phyloP scores from a whole-genome alignment of 139 green algal species.

The Trebouxia sp. region DNA sequence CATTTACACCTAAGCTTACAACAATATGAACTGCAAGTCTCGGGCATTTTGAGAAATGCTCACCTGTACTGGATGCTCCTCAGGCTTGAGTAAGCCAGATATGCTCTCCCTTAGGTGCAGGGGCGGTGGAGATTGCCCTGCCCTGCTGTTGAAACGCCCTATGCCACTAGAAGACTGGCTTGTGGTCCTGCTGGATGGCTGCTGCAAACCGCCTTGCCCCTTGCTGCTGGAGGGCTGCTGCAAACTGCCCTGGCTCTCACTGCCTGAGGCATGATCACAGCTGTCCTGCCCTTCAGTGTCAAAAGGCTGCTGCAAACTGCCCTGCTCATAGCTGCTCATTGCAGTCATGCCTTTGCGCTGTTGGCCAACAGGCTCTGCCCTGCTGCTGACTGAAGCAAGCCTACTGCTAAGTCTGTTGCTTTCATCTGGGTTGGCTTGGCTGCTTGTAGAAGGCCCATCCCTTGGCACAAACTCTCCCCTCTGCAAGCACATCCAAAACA shows the following conservation, averaged over 20 bases:
- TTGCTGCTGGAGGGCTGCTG: background rate
- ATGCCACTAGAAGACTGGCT: background rate
- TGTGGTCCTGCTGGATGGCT: background rate
- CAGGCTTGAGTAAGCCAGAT: background rate
- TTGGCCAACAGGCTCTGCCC: background rate
- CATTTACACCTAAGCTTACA: no score
- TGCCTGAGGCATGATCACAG: background rate
- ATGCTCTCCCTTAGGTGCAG: conserved; percentile 1
- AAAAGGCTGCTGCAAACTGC: no score
- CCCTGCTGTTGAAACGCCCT: background rate
- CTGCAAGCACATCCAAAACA: background rate
- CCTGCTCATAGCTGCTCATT: no score
- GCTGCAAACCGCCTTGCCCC: background rate
- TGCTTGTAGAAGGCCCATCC: background rate
- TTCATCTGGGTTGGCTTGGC: background rate
- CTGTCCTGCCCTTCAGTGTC: background rate
- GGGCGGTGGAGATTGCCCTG: background rate
- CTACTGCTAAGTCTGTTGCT: background rate
- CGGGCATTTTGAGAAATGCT: no score
- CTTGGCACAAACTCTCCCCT: conserved; percentile 7
- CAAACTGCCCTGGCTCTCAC: background rate
- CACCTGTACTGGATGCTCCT: background rate
- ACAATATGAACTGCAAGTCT: no score
- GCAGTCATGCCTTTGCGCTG: no score
- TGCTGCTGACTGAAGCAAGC: background rate